phyloP scores from a whole-genome alignment of 2,329 filamentous ascomycete genomes.

The Talaromyces sp. region DNA sequence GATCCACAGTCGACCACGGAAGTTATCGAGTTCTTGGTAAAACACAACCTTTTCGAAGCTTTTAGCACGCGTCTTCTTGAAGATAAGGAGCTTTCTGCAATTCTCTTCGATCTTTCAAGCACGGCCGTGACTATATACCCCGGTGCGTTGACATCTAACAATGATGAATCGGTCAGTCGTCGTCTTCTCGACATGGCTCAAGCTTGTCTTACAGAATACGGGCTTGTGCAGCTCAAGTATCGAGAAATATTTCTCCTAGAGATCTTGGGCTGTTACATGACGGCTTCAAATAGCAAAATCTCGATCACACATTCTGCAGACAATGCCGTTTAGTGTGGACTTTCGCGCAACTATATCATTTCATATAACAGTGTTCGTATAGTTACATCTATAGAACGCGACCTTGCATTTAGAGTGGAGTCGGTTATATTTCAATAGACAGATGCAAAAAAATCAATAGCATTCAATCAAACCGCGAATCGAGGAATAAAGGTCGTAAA shows the following conservation, averaged over 20 bases:
- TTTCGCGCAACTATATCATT: too few species aligned
- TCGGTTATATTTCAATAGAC: too few species aligned
- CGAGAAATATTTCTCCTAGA: slow-evolving; percentile 8
- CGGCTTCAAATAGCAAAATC: neutral
- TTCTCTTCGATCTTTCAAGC: neutral
- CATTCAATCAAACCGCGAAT: too few species aligned
- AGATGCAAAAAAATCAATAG: too few species aligned
- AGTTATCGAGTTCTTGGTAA: neutral
- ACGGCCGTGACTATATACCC: neutral
- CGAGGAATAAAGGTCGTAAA: too few species aligned
- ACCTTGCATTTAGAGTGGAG: too few species aligned
- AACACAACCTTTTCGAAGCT: slow-evolving; percentile 7
- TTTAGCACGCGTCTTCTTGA: neutral
- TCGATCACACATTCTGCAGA: too few species aligned
- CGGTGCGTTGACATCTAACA: neutral
- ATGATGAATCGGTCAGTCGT: neutral
- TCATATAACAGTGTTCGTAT: too few species aligned
- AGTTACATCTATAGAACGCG: too few species aligned
- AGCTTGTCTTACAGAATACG: neutral
- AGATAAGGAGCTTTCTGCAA: neutral
- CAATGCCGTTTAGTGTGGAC: too few species aligned
- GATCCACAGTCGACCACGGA: neutral
- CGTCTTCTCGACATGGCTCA: neutral
- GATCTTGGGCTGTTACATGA: slow-evolving; percentile 10
- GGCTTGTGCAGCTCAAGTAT: neutral